phyloP scores from a whole-genome alignment of 768 basidiomycete genomes.

The Paxillus rubicundulus region DNA sequence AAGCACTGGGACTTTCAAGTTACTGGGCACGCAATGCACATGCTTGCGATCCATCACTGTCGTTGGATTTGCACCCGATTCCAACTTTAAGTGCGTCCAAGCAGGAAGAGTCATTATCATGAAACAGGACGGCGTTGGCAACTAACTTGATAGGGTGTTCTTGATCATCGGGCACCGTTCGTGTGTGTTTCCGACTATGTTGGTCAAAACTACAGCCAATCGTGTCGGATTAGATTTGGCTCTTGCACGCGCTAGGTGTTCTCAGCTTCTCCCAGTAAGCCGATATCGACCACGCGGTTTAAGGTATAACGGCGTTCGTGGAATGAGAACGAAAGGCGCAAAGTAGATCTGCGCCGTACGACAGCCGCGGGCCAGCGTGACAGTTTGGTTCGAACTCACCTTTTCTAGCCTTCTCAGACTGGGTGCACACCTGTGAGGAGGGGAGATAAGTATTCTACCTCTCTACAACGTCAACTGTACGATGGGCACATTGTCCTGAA shows the following conservation, averaged over 20 bases:
- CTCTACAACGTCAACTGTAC: not conserved
- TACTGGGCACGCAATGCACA: not conserved
- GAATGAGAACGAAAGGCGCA: not conserved
- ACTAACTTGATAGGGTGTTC: not conserved
- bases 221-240: conserved; percentile 7
- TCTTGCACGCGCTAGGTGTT: conserved; percentile 1
- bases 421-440: too few species aligned
- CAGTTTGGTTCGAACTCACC: not conserved
- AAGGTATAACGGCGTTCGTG: not conserved
- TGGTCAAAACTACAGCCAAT: not conserved
- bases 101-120: not conserved
- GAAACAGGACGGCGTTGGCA: not conserved
- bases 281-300: conserved; percentile 8
- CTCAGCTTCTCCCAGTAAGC: not conserved
- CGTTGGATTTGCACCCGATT: too few species aligned
- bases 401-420: not conserved
- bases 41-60: not conserved
- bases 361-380: not conserved
- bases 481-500: not conserved
- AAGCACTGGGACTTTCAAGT: not conserved
- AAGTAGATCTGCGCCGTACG: not conserved
- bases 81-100: too few species aligned
- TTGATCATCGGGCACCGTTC: conserved; percentile 1
- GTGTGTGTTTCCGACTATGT: not conserved
- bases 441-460: not conserved